Percentiles rank a stretch among this genome's conserved stretches.
phyloP scores from a whole-genome alignment of 2,329 filamentous ascomycete species.

The Phialophora tarda region DNA sequence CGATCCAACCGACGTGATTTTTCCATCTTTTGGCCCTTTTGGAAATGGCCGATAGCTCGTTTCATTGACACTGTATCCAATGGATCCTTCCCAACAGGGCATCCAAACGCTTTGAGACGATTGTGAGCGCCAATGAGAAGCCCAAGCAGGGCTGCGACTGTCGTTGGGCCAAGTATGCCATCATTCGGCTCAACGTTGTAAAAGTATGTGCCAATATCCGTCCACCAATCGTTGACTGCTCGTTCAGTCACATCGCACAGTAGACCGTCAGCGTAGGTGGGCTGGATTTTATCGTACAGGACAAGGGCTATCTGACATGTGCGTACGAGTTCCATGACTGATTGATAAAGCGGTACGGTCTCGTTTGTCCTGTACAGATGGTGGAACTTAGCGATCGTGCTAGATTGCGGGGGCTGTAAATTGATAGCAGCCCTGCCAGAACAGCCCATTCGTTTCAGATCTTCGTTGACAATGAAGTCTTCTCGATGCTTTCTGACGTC shows the following conservation, averaged over 20 bases:
- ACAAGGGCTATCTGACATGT: slow-evolving; percentile 87
- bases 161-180: slow-evolving; percentile 89
- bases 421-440: slow-evolving; percentile 87
- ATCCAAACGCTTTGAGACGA: slow-evolving; percentile 80
- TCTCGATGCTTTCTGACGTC: slow-evolving; percentile 80
- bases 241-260: slow-evolving; percentile 92
- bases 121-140: slow-evolving; percentile 90
- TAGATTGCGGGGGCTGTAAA: slow-evolving; percentile 75
- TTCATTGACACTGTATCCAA: slow-evolving; percentile 86
- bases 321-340: slow-evolving; percentile 87
- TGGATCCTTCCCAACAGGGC: slow-evolving; percentile 85
- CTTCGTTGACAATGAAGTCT: slow-evolving; percentile 90
- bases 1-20: slow-evolving; percentile 80
- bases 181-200: slow-evolving; percentile 93
- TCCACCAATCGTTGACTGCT: slow-evolving; percentile 94
- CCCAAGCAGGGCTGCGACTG: slow-evolving; percentile 84
- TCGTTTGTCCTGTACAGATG: slow-evolving; percentile 89
- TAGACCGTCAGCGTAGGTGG: slow-evolving; percentile 87
- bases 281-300: slow-evolving; percentile 84
- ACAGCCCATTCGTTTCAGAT: slow-evolving; percentile 89
- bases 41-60: slow-evolving; percentile 82
- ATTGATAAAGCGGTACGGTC: slow-evolving; percentile 74
- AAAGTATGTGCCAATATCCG: slow-evolving; percentile 86
- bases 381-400: slow-evolving; percentile 87
- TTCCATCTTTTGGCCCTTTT: slow-evolving; percentile 83